Base-by-base conservation (phyloP, 1,284 basidiomycete genomes). In the Tilletia setariae region DNA sequence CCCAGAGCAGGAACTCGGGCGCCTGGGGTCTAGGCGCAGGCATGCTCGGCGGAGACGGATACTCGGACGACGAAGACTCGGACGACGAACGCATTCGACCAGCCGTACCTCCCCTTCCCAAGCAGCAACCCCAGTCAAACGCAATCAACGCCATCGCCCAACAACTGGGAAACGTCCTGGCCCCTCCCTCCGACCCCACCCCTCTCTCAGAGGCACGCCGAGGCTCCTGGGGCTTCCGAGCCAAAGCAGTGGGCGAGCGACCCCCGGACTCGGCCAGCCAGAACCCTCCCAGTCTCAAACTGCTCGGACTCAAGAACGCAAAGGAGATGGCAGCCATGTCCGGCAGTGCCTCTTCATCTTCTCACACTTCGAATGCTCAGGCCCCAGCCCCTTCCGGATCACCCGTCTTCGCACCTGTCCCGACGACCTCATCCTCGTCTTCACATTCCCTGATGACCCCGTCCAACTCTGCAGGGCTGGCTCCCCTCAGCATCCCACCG, bases 261-360 rank as follows among this genome's bases (percentile, higher is more conserved):
- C 77, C 77, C 7, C 77, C 76, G 46, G 77, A 79, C 65, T 70
- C 67, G 44, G 77, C 76, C 16, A 75, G 73, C n/a, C 77, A 79
- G 68, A 79, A 79, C 64, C 77, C 77, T 1, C 77, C 76, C 6
- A 73, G 72, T 11, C 72, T 79, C 25, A 79, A 79, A 66, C 67
- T 79, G 59, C 73, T 78, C 70, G 75, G 72, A 3, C 74, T 79
- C 67, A 77, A 78, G 68, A 76, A 74, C 19, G 68, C 63, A 11
- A 76, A 70, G 64, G 64, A 71, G 40, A 13, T 44, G 23, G 30
- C 46, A 16, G 43, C 42, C 67, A 16, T 64, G 35, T 40, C 35
- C 11, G 35, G 35, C 11, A 19, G 25, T 30, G 43, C 32, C 68
- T 35, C 63, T 30, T 47, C 46, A 1, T n/a, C 49, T 16, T 51